Evolutionary conservation across 2,329 filamentous ascomycete genomes (phyloP).

Genomic region (Xylariaceae sp.): DNA sequence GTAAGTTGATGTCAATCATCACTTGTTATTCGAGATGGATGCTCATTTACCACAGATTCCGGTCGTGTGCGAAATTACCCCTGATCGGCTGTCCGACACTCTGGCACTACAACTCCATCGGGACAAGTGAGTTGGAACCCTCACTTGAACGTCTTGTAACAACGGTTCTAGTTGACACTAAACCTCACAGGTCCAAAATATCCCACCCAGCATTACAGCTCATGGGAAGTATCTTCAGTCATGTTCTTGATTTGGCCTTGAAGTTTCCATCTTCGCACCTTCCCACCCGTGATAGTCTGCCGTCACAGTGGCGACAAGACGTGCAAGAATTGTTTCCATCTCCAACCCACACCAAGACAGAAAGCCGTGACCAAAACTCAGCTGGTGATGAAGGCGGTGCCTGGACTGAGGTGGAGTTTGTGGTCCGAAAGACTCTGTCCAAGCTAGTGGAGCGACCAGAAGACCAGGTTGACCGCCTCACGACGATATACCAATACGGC

Average conservation of each 20-base stretch:
- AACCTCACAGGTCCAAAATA: conserved; percentile 22
- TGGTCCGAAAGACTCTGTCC: conserved; percentile 52
- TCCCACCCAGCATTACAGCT: conserved; percentile 18
- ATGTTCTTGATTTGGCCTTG: conserved; percentile 25
- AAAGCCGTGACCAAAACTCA: neutral
- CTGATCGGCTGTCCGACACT: conserved; percentile 44
- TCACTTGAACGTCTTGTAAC: neutral
- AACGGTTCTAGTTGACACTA: conserved; percentile 10
- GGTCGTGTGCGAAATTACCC: conserved; percentile 69
- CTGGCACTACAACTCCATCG: conserved; percentile 60
- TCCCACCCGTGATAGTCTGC: conserved; percentile 14
- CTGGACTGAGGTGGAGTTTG: conserved; percentile 38
- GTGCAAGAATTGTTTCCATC: conserved; percentile 22
- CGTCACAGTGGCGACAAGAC: conserved; percentile 15
- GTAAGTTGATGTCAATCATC: conserved; percentile 36
- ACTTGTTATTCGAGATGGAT: neutral
- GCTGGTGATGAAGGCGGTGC: conserved; percentile 7
- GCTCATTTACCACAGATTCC: conserved; percentile 44
- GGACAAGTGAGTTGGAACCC: conserved; percentile 41
- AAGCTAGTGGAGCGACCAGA: conserved; percentile 49
- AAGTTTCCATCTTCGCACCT: conserved; percentile 29
- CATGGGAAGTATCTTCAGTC: conserved; percentile 25
- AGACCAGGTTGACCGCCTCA: conserved; percentile 50
- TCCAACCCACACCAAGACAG: neutral
- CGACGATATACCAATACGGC: conserved; percentile 81